Conservation (phyloP, 495 filamentous ascomycete genomes). For the Neurospora sp. region DNA sequence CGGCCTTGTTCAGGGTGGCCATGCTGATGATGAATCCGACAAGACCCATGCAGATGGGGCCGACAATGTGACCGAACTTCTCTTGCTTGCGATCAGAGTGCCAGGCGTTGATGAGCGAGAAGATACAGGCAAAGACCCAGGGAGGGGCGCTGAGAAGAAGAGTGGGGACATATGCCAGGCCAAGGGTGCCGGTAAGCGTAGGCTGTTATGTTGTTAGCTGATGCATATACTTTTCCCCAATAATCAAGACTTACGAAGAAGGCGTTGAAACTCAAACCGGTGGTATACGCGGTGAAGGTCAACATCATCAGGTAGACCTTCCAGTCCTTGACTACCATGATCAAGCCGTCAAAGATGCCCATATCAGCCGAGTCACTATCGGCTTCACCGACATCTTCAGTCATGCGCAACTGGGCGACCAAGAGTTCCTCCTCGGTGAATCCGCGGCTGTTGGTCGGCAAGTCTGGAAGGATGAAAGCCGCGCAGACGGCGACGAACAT, state of each 20-base stretch:
- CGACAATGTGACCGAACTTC: slow-evolving; percentile 59
- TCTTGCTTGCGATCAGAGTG: slow-evolving; percentile 68
- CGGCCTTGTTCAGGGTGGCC: slow-evolving; percentile 49
- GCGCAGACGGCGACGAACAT: slow-evolving; percentile 33
- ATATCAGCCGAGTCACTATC: slow-evolving; percentile 52
- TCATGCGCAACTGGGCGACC: slow-evolving; percentile 56
- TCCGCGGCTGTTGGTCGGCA: slow-evolving; percentile 60
- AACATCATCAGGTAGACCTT: slow-evolving; percentile 51
- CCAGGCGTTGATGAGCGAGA: slow-evolving; percentile 60
- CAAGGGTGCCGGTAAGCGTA: slow-evolving; percentile 63
- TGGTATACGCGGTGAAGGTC: slow-evolving; percentile 30
- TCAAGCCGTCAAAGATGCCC: slow-evolving; percentile 52
- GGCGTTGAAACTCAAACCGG: slow-evolving; percentile 37
- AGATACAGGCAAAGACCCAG: slow-evolving; percentile 58
- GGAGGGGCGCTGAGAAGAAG: slow-evolving; percentile 68
- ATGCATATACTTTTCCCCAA: slow-evolving; percentile 11
- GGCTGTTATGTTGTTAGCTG: slow-evolving; percentile 58
- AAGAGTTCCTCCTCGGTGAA: slow-evolving; percentile 57
- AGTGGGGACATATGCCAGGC: slow-evolving; percentile 55
- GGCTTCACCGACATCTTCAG: slow-evolving; percentile 67
- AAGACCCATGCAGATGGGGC: slow-evolving; percentile 58
- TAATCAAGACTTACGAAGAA: slow-evolving; percentile 22
- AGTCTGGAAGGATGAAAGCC: slow-evolving; percentile 59
- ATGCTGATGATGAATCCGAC: slow-evolving; percentile 65
- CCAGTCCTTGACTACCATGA: slow-evolving; percentile 58